phyloP scores from a whole-genome alignment of 2,329 filamentous ascomycete species.

The Diaporthe humulicola region DNA sequence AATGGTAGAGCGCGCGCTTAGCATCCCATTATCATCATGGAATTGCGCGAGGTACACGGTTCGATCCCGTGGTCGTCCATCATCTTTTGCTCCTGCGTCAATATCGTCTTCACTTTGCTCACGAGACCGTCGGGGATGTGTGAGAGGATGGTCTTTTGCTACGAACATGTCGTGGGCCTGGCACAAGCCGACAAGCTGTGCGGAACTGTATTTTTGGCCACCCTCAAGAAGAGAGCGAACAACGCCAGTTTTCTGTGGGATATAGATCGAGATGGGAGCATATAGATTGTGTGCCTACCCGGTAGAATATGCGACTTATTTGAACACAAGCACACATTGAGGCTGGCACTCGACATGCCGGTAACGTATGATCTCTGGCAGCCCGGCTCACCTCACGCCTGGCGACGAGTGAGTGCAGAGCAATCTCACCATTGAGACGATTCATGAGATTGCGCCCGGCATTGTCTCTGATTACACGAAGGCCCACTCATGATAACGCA shows the following conservation, averaged over 20 bases:
- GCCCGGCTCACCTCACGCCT: background rate
- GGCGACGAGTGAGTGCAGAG: background rate
- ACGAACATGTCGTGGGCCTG: background rate
- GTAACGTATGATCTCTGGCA: too few species aligned
- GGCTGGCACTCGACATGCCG: too few species aligned
- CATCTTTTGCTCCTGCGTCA: too few species aligned
- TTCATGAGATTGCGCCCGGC: background rate
- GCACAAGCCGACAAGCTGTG: background rate
- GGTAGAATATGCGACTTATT: background rate
- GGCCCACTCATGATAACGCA: background rate
- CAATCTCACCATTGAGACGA: background rate
- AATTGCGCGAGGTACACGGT: conserved; percentile 28
- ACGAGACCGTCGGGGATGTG: background rate
- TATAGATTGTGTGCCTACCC: background rate
- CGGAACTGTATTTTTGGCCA: background rate
- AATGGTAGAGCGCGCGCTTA: conserved; percentile 37
- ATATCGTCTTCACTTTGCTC: too few species aligned
- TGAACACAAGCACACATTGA: too few species aligned
- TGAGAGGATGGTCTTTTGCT: background rate
- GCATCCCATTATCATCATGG: background rate
- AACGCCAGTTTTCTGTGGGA: background rate
- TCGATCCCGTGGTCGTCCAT: conserved; percentile 35
- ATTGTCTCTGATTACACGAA: background rate
- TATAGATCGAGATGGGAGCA: background rate
- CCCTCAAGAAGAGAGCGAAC: background rate